Evolutionary conservation across 2,329 filamentous ascomycete genomes (phyloP), one percentile per base, ranked within the genome.

Genomic region (Alternaria viburni): DNA sequence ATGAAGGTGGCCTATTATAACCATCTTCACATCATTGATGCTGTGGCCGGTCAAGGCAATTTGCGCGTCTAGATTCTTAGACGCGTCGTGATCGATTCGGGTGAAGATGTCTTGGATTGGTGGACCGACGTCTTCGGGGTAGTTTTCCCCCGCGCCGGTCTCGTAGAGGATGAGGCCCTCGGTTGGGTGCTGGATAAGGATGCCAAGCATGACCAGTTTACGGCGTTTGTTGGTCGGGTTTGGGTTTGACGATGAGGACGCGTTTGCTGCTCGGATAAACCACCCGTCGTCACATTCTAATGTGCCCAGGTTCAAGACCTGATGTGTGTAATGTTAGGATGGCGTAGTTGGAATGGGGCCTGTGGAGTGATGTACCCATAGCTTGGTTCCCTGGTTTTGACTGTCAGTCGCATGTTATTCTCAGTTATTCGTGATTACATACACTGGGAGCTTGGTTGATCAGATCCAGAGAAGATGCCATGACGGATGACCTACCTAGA

Each of bases 1-100:
- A 56, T 79, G 77, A 21, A 80, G 62, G 54, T 80, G 79, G 8
- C 78, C 78, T 61, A 80, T 78, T 43, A 80, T 74, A 0, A 80
- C 75, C 56, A 76, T 77, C 54, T 75, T 78, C 6, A 80, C 64
- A 57, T 80, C 77, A 32, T 74, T 75, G 55, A 80, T 78, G 19
- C 72, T 62, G 60, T 80, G 68, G 9, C 77, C 77, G 13, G 77
- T 77, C 47, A 68, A 66, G 10, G 67, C 62, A n/a, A 76, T 75
- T 49, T 75, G 69, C 15, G 56, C 67, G 13, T 64, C 67, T 1
- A 75, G 70, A 12, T 75, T 62, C 60, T 73, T 69, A 12, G 64
- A 61, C 3, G 61, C 36, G 13, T 65, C 54, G 52, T 73, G 72
- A 32, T 77, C 75, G n/a, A 74, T 61, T 19, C 74, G 75, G 11